phyloP scores from a whole-genome alignment of 768 basidiomycete genomes.

The Lactarius pseudohatsudake region DNA sequence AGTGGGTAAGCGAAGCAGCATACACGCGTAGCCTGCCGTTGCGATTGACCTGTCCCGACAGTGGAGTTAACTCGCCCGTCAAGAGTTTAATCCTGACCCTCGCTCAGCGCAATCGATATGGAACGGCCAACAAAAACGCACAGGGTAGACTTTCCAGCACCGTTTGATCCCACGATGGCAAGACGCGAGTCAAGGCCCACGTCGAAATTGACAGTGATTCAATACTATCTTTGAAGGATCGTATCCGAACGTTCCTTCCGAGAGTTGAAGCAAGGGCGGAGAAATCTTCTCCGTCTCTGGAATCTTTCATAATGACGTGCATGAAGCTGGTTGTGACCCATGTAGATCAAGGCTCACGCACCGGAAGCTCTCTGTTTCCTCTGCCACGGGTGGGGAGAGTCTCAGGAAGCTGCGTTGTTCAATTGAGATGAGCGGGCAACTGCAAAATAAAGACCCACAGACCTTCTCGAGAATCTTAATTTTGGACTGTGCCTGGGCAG shows the following conservation, averaged over 20 bases:
- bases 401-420: constrained; percentile 69
- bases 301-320: constrained; percentile 49
- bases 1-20: constrained; percentile 32
- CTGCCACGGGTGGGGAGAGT: constrained; percentile 89
- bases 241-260: constrained; percentile 90
- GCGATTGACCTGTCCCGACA: constrained; percentile 77
- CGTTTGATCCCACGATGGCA: constrained; percentile 93
- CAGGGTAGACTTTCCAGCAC: constrained; percentile 96
- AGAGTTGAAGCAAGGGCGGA: constrained; percentile 90
- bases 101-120: constrained; percentile 4
- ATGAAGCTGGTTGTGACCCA: background rate
- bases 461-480: constrained; percentile 78
- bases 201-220: constrained; percentile 80
- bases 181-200: constrained; percentile 93
- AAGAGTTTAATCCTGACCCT: constrained; percentile 80
- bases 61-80: constrained; percentile 76
- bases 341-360: constrained; percentile 34
- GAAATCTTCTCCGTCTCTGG: constrained; percentile 96
- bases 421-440: background rate
- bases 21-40: constrained; percentile 92
- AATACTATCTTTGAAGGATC: constrained; percentile 72
- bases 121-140: constrained; percentile 39
- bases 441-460: background rate
- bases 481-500: constrained; percentile 81
- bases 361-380: constrained; percentile 93